Conservation (phyloP, 1,139 yeast genomes). For the Candida sojae region DNA sequence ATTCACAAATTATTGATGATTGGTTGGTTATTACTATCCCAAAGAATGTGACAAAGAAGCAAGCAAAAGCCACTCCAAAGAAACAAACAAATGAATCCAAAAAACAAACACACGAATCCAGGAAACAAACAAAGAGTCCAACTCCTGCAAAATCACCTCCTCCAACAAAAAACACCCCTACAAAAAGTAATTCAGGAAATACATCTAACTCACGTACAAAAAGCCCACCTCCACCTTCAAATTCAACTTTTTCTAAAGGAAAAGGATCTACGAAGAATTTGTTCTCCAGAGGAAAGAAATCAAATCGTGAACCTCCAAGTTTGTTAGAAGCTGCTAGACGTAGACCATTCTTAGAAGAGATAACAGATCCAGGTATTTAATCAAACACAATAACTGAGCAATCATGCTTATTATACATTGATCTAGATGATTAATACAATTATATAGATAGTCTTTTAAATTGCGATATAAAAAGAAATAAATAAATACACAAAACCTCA, state of each 20-base stretch:
- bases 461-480: not conserved
- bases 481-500: not conserved
- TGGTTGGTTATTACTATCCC: conserved; percentile 4
- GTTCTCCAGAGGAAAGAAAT: not conserved
- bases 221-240: not conserved
- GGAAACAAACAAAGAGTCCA: conserved; percentile 1
- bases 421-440: not conserved
- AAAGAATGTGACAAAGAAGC: not conserved
- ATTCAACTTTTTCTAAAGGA: not conserved
- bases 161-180: not conserved
- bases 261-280: not conserved
- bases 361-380: conserved; percentile 37
- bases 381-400: no score
- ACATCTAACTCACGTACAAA: not conserved
- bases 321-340: conserved; percentile 7
- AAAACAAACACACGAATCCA: not conserved
- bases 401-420: no score
- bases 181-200: not conserved
- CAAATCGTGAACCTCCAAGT: not conserved
- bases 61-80: not conserved
- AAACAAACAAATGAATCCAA: not conserved
- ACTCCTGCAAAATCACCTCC: not conserved
- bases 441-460: not conserved
- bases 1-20: conserved; percentile 2
- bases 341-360: conserved; percentile 37